These are phyloP conservation scores for Daedaleopsis sinensis DNA, from an alignment of 768 basidiomycete genomes.

Conservation along the genomic window DNA sequence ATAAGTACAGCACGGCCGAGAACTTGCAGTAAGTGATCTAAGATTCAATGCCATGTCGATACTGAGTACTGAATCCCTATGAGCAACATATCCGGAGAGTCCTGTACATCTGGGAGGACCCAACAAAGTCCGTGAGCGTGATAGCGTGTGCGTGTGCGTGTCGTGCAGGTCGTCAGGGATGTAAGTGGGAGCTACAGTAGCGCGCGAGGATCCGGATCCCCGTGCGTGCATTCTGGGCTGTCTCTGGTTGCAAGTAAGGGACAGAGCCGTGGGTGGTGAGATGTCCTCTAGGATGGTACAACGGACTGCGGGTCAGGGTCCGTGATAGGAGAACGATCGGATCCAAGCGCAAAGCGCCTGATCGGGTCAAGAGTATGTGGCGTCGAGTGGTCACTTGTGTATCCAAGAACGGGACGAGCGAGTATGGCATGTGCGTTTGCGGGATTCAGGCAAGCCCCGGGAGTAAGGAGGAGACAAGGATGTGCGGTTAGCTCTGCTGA, in stretches of 20 bases:
- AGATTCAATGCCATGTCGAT: background rate
- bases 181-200: background rate
- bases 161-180: background rate
- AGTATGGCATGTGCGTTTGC: background rate
- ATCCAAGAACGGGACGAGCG: slow-evolving; percentile 4
- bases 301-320: background rate
- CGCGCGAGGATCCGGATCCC: background rate
- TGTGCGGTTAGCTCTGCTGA: slow-evolving; percentile 39
- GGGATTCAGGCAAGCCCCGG: background rate
- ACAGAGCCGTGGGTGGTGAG: background rate
- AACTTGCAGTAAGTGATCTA: background rate
- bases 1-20: background rate
- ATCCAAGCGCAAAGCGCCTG: background rate
- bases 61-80: no score
- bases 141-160: background rate
- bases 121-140: background rate
- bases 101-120: background rate
- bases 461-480: background rate
- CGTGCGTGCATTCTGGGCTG: background rate
- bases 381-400: slow-evolving; percentile 1
- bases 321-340: background rate
- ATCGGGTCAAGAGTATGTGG: background rate
- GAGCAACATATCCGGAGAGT: no score
- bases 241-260: background rate
- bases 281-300: background rate